A percentile compares a stretch with the other conserved stretches of the same genome.
Evolutionary conservation across 768 basidiomycete genomes (phyloP).

Genomic region (Thelephora aurantiotincta): DNA sequence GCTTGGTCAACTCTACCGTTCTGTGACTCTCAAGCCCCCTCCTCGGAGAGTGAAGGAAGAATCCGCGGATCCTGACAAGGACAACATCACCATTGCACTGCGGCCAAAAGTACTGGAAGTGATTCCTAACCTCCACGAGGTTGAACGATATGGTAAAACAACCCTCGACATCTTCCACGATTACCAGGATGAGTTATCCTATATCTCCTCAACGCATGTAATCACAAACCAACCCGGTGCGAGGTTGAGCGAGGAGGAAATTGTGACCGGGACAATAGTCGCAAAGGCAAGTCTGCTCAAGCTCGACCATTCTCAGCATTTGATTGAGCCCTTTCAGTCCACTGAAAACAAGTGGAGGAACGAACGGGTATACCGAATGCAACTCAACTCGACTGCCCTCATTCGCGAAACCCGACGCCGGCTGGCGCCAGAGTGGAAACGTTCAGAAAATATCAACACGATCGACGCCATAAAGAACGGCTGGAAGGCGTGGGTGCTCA

Average conservation of each 20-base stretch:
- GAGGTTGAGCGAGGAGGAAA: constrained; percentile 55
- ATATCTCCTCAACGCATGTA: constrained; percentile 56
- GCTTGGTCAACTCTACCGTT: constrained; percentile 57
- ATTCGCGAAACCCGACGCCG: constrained; percentile 33
- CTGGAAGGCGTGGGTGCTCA: constrained; percentile 56
- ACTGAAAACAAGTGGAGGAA: constrained; percentile 44
- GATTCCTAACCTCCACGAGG: background rate
- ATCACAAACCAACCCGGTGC: constrained; percentile 41
- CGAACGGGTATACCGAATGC: constrained; percentile 49
- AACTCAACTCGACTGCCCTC: constrained; percentile 36
- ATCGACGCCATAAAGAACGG: constrained; percentile 30
- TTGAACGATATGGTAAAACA: constrained; percentile 9
- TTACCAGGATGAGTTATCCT: constrained; percentile 54
- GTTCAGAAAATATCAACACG: constrained; percentile 11
- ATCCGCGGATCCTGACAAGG: too few species aligned
- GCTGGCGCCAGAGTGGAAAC: constrained; percentile 8
- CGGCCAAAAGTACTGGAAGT: background rate
- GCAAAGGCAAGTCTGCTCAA: constrained; percentile 22
- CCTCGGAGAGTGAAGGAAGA: background rate
- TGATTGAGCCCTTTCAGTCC: constrained; percentile 18
- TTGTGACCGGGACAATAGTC: constrained; percentile 62
- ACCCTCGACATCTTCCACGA: constrained; percentile 27
- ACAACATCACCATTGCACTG: background rate
- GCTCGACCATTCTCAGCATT: background rate
- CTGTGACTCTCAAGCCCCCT: background rate